A percentile compares a stretch with the other conserved stretches of the same genome.
Conservation (phyloP, 805 yeast species). For the Sugiyamaella chiloensis region DNA sequence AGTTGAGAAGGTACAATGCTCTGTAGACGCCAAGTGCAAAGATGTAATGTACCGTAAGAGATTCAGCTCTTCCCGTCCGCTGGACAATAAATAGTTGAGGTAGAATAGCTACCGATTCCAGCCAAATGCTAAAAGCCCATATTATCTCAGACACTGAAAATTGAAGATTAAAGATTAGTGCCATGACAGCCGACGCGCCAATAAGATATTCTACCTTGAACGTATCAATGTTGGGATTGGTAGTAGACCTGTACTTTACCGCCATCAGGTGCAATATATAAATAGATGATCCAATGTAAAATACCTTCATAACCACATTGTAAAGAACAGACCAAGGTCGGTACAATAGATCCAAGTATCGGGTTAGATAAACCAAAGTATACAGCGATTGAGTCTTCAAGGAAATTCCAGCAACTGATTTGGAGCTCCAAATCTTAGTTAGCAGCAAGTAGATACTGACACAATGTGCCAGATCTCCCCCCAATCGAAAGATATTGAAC, state of each 20-base stretch:
- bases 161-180: constrained; percentile 62
- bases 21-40: constrained; percentile 91
- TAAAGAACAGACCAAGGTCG: constrained; percentile 50
- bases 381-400: constrained; percentile 84
- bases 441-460: constrained; percentile 74
- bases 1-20: constrained; percentile 86
- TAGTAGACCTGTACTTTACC: constrained; percentile 52
- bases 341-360: constrained; percentile 64
- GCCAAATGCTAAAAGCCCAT: constrained; percentile 92
- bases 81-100: constrained; percentile 92
- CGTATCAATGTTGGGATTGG: constrained; percentile 62
- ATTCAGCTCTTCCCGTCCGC: constrained; percentile 82
- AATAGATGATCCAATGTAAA: constrained; percentile 71
- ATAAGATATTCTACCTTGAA: constrained; percentile 72
- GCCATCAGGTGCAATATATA: constrained; percentile 75
- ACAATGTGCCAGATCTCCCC: constrained; percentile 80
- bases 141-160: constrained; percentile 54
- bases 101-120: constrained; percentile 85
- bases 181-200: constrained; percentile 55
- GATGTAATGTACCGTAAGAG: constrained; percentile 86
- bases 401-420: constrained; percentile 79
- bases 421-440: constrained; percentile 60
- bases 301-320: constrained; percentile 75
- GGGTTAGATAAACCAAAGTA: constrained; percentile 63
- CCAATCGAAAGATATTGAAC: constrained; percentile 9